Base-by-base conservation (phyloP, 495 filamentous ascomycete species). In the Choiromyces venosus region DNA sequence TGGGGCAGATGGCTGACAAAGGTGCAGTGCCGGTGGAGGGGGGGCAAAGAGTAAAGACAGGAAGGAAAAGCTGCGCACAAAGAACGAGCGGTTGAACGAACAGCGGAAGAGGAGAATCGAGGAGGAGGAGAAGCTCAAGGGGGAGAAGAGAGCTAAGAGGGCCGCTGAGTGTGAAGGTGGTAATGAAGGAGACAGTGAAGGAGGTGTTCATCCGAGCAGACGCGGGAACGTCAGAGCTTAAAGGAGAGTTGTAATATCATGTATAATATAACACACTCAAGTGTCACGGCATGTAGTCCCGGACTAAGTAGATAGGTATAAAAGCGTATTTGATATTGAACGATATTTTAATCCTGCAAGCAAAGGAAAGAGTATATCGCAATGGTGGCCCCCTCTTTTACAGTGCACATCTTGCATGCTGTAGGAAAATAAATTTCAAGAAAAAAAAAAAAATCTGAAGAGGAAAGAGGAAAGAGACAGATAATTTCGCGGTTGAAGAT, bases 71-170 rank as follows among this genome's bases (percentile, higher is more conserved):
- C 90, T 99, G 80, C 84, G 87, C 76, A 86, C 86, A 16, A 97
- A 97, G 88, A 99, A 98, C 83, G 85, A 87, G 78, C 94, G 93
- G 84, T 86, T 98, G 37, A 87, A 91, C 74, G 92, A 96, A 76
- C 88, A 97, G 85, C 87, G 94, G 66, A 82, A 85, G 64, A 83
- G 84, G 61, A 82, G 82, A 38, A 71, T 82, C 46, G 82, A 86
- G 75, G 83, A 82, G 66, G 83, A 82, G 68, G 83, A 86, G 76
- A 88, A 87, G 77, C 82, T 83, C 65, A 88, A 88, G 71, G 85
- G 86, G 80, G 84, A 87, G 71, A 83, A 86, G 74, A 84, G 85
- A 74, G 82, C 83, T 71, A 83, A 86, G 77, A 69, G 72, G 61
- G 69, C 56, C 19, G 56, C 39, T 2, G 52, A 29, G 52, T 25